phyloP scores from a whole-genome alignment of 495 filamentous ascomycete species.

The Penicillium pulvis region DNA sequence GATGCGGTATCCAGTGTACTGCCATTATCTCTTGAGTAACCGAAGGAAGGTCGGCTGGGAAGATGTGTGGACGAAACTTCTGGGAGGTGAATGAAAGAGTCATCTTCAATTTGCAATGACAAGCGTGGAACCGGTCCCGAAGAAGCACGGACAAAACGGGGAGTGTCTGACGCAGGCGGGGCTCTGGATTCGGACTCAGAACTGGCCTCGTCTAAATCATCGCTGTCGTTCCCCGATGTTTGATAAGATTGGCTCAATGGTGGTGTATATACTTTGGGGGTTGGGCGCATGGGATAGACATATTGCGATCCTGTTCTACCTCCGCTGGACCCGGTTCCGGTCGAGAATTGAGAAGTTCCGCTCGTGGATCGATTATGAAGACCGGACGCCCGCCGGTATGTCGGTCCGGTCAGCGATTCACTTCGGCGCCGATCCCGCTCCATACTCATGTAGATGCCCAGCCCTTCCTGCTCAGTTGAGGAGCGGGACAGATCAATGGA shows the following conservation, averaged over 20 bases:
- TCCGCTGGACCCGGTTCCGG: conserved; percentile 48
- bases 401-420: conserved; percentile 28
- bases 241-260: conserved; percentile 56
- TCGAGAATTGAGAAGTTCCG: conserved; percentile 57
- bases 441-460: conserved; percentile 56
- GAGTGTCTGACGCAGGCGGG: conserved; percentile 28
- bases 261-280: conserved; percentile 57
- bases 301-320: conserved; percentile 54
- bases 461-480: conserved; percentile 56
- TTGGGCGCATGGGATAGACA: conserved; percentile 62
- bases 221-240: conserved; percentile 50
- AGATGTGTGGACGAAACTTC: conserved; percentile 52
- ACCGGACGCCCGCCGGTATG: conserved; percentile 37
- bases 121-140: conserved; percentile 40
- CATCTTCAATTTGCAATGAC: conserved; percentile 50
- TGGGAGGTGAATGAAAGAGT: conserved; percentile 48
- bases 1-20: conserved; percentile 47
- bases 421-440: conserved; percentile 40
- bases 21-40: conserved; percentile 47
- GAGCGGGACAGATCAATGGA: conserved; percentile 58
- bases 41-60: conserved; percentile 52
- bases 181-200: conserved; percentile 27
- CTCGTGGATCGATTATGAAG: conserved; percentile 58
- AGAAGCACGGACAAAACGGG: conserved; percentile 30
- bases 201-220: conserved; percentile 40